These are phyloP conservation scores for Forsythia viridissima DNA, from an alignment of 257 asterid species.

Conservation along the genomic window DNA sequence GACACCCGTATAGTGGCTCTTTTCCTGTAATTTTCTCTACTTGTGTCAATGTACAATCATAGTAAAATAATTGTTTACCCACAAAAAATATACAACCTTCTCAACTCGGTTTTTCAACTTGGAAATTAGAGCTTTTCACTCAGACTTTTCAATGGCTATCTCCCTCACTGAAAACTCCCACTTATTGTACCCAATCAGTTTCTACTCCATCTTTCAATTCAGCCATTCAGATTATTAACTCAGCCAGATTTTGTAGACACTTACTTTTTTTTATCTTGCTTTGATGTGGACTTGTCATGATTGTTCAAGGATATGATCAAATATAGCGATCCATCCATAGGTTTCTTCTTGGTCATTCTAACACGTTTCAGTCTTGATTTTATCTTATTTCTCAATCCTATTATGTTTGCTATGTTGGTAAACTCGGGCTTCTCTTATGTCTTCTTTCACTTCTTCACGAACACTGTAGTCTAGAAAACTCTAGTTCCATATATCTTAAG, in stretches of 20 bases:
- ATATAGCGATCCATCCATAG: background rate
- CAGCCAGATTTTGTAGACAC: background rate
- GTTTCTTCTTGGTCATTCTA: background rate
- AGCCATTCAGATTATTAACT: background rate
- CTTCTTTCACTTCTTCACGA: background rate
- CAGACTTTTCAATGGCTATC: background rate
- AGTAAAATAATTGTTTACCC: background rate
- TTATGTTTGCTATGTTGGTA: background rate
- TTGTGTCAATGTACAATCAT: background rate
- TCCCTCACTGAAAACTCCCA: background rate
- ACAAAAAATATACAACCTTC: background rate
- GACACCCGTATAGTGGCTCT: background rate
- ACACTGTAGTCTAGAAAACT: background rate
- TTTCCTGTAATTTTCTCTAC: background rate
- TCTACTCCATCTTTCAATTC: background rate
- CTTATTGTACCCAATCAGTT: background rate
- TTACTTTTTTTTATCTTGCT: background rate
- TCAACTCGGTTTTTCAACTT: background rate
- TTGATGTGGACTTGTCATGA: background rate
- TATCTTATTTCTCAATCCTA: background rate
- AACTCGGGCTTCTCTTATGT: background rate
- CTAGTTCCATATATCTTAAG: background rate
- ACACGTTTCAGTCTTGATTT: background rate
- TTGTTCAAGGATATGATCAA: background rate
- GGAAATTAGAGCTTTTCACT: background rate